phyloP scores from a whole-genome alignment of 1,284 basidiomycete genomes.

The Cutaneotrichosporon arboriforme region DNA sequence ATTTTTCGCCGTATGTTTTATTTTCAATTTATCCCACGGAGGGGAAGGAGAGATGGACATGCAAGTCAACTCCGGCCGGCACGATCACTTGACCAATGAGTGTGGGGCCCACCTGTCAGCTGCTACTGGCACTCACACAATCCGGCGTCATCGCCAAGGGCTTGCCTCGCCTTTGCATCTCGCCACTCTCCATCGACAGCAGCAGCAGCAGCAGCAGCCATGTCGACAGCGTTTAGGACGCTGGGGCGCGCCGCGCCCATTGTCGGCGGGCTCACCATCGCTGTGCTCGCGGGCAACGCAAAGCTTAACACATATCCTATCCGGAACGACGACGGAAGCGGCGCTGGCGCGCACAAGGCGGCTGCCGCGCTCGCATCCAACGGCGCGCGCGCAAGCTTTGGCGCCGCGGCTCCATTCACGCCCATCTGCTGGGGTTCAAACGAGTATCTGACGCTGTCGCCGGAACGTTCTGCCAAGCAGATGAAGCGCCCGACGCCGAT shows the following conservation, averaged over 20 bases:
- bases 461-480: conserved; percentile 23
- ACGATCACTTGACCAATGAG: too few relatives aligned
- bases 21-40: too few relatives aligned
- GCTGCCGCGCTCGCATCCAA: background rate
- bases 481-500: conserved; percentile 36
- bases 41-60: too few relatives aligned
- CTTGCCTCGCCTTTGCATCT: too few relatives aligned
- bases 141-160: too few relatives aligned
- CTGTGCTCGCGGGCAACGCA: conserved; percentile 4
- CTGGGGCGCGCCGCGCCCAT: conserved; percentile 1
- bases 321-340: conserved; percentile 8
- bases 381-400: background rate
- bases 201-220: background rate
- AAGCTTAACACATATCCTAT: conserved; percentile 3
- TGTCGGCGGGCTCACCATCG: background rate
- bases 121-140: too few relatives aligned
- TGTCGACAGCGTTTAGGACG: background rate
- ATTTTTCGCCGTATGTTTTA: too few relatives aligned
- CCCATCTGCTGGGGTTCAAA: conserved; percentile 44
- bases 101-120: too few relatives aligned
- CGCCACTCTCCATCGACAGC: too few relatives aligned
- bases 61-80: too few relatives aligned
- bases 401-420: conserved; percentile 10
- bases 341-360: background rate
- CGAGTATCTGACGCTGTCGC: conserved; percentile 28